Evolutionary conservation across 176 grass and related monocot genomes (phyloP).

Genomic region (Cenchrus fungigraminus): DNA sequence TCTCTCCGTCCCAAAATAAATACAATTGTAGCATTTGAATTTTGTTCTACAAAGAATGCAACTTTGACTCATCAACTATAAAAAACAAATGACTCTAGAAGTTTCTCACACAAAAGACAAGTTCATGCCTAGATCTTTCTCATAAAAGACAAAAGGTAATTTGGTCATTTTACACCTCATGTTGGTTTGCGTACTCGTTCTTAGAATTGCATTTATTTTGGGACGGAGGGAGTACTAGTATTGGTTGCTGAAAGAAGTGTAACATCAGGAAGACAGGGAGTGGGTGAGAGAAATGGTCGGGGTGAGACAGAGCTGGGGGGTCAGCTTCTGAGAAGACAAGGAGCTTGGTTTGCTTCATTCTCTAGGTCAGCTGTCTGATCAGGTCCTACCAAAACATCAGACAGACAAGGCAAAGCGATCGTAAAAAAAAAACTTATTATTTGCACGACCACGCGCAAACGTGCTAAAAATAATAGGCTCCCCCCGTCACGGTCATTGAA

Average conservation of each 20-base stretch:
- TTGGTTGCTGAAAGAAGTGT: background rate
- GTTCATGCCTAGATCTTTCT: too few species aligned
- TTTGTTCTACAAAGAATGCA: too few species aligned
- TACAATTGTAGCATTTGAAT: too few species aligned
- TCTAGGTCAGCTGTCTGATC: constrained; percentile 43
- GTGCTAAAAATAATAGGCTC: background rate
- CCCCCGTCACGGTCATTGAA: background rate
- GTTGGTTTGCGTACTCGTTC: too few species aligned
- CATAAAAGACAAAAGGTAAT: too few species aligned
- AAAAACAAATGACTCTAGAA: too few species aligned
- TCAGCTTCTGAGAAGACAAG: constrained; percentile 24
- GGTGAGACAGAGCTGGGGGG: background rate
- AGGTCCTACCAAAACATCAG: constrained; percentile 1
- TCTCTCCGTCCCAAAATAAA: too few species aligned
- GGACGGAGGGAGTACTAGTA: too few species aligned
- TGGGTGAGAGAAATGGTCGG: constrained; percentile 8
- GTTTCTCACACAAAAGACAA: too few species aligned
- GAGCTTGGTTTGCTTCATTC: background rate
- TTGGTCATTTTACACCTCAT: too few species aligned
- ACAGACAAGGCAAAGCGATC: background rate
- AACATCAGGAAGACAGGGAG: background rate
- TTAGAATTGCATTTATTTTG: too few species aligned
- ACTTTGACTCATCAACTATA: too few species aligned
- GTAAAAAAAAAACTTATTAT: background rate
- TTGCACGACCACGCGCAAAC: background rate